Evolutionary conservation across 805 yeast species (phyloP).

Genomic region (Kodamaea kaohsiungensis): DNA sequence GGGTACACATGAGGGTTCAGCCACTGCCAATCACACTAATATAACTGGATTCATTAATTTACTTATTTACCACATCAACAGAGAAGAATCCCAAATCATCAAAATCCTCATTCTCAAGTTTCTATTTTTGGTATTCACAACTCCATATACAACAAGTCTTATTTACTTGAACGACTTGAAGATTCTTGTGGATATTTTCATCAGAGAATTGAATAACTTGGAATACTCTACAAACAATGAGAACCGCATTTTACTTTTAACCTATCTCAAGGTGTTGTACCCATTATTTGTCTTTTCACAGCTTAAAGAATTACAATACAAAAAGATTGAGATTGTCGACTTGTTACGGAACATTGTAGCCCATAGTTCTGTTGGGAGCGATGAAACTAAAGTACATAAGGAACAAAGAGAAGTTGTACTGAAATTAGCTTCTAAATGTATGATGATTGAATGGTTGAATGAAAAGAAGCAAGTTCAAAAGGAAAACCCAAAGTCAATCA

Average conservation of each 20-base stretch:
- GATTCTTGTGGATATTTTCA: slow-evolving; percentile 78
- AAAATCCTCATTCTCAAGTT: slow-evolving; percentile 80
- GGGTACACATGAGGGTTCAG: slow-evolving; percentile 32
- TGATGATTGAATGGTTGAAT: slow-evolving; percentile 34
- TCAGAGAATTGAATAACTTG: slow-evolving; percentile 75
- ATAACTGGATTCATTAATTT: slow-evolving; percentile 72
- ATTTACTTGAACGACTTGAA: slow-evolving; percentile 83
- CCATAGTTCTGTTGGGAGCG: background rate
- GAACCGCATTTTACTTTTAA: slow-evolving; percentile 48
- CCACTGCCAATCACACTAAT: slow-evolving; percentile 13
- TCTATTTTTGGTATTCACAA: slow-evolving; percentile 71
- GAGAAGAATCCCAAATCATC: slow-evolving; percentile 68
- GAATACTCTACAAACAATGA: slow-evolving; percentile 60
- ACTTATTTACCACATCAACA: slow-evolving; percentile 61
- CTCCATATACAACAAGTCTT: slow-evolving; percentile 60
- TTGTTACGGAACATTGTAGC: slow-evolving; percentile 50
- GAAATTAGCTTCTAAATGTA: slow-evolving; percentile 36
- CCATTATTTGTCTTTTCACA: slow-evolving; percentile 72
- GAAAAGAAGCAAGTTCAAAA: background rate
- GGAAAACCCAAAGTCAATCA: background rate
- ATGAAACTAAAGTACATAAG: slow-evolving; percentile 13
- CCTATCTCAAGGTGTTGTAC: slow-evolving; percentile 68
- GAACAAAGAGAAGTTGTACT: slow-evolving; percentile 25
- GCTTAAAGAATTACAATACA: slow-evolving; percentile 53
- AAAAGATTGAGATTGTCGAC: slow-evolving; percentile 51